These are phyloP conservation scores for Plantago coronopus DNA, from an alignment of 305 asterid genomes.

Conservation along the genomic window DNA sequence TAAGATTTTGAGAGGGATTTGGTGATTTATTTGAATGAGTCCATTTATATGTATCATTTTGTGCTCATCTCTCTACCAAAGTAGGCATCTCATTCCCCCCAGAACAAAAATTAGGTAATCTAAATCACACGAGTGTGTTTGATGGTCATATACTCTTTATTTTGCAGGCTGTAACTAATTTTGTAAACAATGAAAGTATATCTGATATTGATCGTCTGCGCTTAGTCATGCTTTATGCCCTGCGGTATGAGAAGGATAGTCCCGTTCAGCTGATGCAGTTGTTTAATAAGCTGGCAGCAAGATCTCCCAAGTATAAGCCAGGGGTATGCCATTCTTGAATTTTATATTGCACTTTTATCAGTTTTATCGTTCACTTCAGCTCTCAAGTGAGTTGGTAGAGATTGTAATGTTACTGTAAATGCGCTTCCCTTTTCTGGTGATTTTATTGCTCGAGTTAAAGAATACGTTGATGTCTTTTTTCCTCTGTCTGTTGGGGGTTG, in stretches of 20 bases:
- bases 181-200: conserved; percentile 65
- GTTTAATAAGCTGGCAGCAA: conserved; percentile 88
- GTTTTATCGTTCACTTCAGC: conserved; percentile 12
- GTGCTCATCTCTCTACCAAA: background rate
- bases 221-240: conserved; percentile 87
- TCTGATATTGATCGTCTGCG: conserved; percentile 93
- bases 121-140: background rate
- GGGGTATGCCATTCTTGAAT: conserved; percentile 57
- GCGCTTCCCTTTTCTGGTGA: too few species aligned
- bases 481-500: too few species aligned
- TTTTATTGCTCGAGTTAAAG: too few species aligned
- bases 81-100: too few species aligned
- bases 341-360: background rate
- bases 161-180: conserved; percentile 89
- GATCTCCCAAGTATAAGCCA: conserved; percentile 91
- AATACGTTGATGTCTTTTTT: too few species aligned
- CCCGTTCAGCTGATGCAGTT: conserved; percentile 98
- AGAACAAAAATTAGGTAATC: too few species aligned
- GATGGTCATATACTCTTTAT: conserved; percentile 18
- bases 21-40: too few species aligned
- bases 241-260: conserved; percentile 97
- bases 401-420: too few species aligned
- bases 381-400: background rate
- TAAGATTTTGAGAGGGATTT: too few species aligned
- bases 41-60: too few species aligned